Conservation (phyloP, 1,284 basidiomycete genomes). For the Tilletia caries region DNA sequence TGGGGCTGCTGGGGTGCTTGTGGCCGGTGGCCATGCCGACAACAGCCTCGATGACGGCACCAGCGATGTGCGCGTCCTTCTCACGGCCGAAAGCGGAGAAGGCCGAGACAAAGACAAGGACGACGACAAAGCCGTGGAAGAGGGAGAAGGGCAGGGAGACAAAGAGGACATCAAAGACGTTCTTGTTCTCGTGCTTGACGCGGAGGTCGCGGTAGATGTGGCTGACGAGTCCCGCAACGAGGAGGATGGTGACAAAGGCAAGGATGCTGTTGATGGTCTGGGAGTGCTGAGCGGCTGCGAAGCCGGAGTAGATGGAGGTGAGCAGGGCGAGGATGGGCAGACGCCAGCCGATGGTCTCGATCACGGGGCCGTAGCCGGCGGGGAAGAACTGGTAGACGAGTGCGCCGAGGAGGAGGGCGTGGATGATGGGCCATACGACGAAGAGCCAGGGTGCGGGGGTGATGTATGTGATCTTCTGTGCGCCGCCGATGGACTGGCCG, state of each 20-base stretch:
- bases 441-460: constrained; percentile 85
- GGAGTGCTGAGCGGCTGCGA: constrained; percentile 52
- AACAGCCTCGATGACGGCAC: constrained; percentile 73
- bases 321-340: constrained; percentile 79
- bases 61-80: constrained; percentile 13
- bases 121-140: constrained; percentile 48
- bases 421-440: constrained; percentile 73
- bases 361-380: constrained; percentile 71
- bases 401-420: constrained; percentile 79
- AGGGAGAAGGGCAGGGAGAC: constrained; percentile 52
- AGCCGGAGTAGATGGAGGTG: constrained; percentile 78
- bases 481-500: constrained; percentile 6
- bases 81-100: constrained; percentile 79
- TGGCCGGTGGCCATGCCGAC: constrained; percentile 80
- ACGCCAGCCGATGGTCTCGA: constrained; percentile 82
- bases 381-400: constrained; percentile 80
- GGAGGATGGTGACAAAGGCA: constrained; percentile 78
- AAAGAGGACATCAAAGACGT: constrained; percentile 52
- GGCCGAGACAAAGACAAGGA: constrained; percentile 78
- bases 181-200: constrained; percentile 70
- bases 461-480: constrained; percentile 69
- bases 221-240: constrained; percentile 76
- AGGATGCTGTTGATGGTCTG: constrained; percentile 56
- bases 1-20: not conserved
- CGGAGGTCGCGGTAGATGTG: constrained; percentile 92